Base-by-base conservation (phyloP, 306 rosid species). In the Cucurbita ficifolia region DNA sequence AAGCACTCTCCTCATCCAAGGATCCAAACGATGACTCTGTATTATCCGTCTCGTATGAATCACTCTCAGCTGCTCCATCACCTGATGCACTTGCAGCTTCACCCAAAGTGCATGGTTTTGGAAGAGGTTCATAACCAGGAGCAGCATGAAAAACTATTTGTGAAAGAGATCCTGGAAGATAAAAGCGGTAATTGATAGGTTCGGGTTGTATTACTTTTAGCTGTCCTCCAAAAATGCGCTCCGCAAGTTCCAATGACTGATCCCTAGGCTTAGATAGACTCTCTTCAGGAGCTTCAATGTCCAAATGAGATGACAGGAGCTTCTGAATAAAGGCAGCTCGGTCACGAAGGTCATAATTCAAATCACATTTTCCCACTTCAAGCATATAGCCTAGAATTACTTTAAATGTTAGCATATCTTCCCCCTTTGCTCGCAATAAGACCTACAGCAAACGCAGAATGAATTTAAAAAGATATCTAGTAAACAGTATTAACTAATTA, bases 71-170 rank as follows among this genome's bases (percentile, higher is more conserved):
- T 79, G 84, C 81, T 77, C 81, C 79, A 67, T 76, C 83, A 45
- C 74, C 80, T 42, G 67, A 76, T 51, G 76, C 73, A 72, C 76
- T 68, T 29, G 19, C 33, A 52, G 78, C 79, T 40, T 74, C 83
- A 71, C 68, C 77, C 75, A 91, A 84, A 76, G 92, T 89, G 79
- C 91, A 80, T 76, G 97, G 99, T 78, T 88, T 95, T 76, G 99
- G 99, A 72, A 91, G 99, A 62, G 99, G 92, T 68, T 95, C 99
- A 79, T 91, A 95, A 24, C 99, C 97, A 5, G 97, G 99, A 80
- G 99, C 99, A 75, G 99, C 97, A 88, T 91, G 99, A 74, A 87
- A 84, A 56, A 95, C 99, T 75, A 95, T 86, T 77, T 89, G 99
- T 21, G 97, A 95, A 74, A 91, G 89, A 81, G 99, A 95, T 73